Evolutionary conservation across 2,329 filamentous ascomycete genomes (phyloP).

Genomic region (Fusarium guadeloupense): DNA sequence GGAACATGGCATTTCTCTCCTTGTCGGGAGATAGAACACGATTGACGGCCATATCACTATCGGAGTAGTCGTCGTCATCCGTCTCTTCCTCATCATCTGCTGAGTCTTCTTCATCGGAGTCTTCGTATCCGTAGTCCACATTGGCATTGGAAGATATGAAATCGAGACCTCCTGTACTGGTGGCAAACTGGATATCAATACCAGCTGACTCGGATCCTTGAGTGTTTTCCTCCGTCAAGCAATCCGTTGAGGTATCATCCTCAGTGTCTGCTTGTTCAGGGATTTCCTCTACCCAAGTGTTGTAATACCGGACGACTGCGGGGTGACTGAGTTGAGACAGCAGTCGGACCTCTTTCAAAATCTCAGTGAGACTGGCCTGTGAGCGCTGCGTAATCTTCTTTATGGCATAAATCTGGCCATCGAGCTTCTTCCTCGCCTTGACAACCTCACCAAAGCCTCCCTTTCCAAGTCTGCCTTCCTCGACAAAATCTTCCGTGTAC

Average conservation of each 20-base stretch:
- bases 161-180: slow-evolving; percentile 84
- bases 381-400: slow-evolving; percentile 94
- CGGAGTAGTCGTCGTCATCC: slow-evolving; percentile 57
- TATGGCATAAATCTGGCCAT: slow-evolving; percentile 92
- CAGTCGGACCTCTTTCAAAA: slow-evolving; percentile 85
- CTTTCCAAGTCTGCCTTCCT: slow-evolving; percentile 87
- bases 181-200: slow-evolving; percentile 67
- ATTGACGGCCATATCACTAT: slow-evolving; percentile 45
- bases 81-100: slow-evolving; percentile 57
- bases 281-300: slow-evolving; percentile 89
- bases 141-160: slow-evolving; percentile 90
- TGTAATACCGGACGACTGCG: slow-evolving; percentile 87
- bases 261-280: slow-evolving; percentile 64
- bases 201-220: slow-evolving; percentile 52
- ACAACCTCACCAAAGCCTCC: slow-evolving; percentile 97
- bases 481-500: slow-evolving; percentile 89
- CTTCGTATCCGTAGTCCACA: slow-evolving; percentile 77
- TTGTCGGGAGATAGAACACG: slow-evolving; percentile 45
- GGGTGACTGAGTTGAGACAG: slow-evolving; percentile 94
- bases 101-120: slow-evolving; percentile 49
- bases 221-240: slow-evolving; percentile 51
- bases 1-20: slow-evolving; percentile 43
- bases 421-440: slow-evolving; percentile 92
- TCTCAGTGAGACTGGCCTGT: slow-evolving; percentile 80
- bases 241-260: slow-evolving; percentile 64